Evolutionary conservation across 768 basidiomycete species (phyloP), one percentile per base, ranked within the genome.

Genomic region (Leccinum pellstonianum): DNA sequence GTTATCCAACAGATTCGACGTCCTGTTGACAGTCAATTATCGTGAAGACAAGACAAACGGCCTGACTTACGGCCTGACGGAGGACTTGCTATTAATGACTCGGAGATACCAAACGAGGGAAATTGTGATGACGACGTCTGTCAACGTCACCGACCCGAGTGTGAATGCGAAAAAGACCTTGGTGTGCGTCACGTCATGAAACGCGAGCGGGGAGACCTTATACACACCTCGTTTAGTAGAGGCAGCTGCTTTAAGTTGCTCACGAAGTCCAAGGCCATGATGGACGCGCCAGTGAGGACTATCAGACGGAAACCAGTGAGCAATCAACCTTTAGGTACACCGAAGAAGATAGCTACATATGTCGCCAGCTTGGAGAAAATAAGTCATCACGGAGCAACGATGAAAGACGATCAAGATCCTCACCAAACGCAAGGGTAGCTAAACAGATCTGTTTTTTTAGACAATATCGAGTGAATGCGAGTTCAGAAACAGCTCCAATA

Each of bases 91-190:
- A 15, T 23, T 49, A 21, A n/a, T 31, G 29, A 31, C 29, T 31
- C 3, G 43, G 31, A 62, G 57, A n/a, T 57, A 62, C 29, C 57
- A 11, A 8, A 59, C 29, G 12, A 66, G 64, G n/a, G 51, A 60
- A 9, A 60, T 25, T 12, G 65, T 63, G 54, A 66, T 66, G 52
- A 60, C 3, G 5, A 59, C 19, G 48, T 66, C 65, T 41, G 64
- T 63, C 51, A 66, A 41, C 10, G 65, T 66, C 11, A 62, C 58
- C 46, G 59, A 25, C 19, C 64, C 61, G 14, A 66, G 61, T 7
- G 64, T 48, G 1, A 66, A 29, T 7, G 52, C 56, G 5, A 66
- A 1, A 14, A 46, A 59, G 50, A 17, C 48, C 17, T 65, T 66
- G 33, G 19, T n/a, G 19, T 21, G n/a, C 21, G 12, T 29, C 50